Percentiles rank a stretch among this genome's conserved stretches.
Evolutionary conservation across 768 basidiomycete species (phyloP).

Genomic region (Tephrocybe sp.): DNA sequence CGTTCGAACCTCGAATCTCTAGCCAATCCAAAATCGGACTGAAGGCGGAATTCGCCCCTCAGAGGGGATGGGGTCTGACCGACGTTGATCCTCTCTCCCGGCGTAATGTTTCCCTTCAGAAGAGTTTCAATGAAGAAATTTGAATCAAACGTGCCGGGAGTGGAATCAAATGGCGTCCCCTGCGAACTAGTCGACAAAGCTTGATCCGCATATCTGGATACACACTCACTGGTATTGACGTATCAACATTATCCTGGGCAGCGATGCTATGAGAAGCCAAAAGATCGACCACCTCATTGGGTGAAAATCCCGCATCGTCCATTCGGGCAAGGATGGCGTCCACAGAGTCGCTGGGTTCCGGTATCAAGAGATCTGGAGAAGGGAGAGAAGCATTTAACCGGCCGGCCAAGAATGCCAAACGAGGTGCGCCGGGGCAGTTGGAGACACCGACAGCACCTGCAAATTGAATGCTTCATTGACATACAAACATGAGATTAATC

Average conservation of each 20-base stretch:
- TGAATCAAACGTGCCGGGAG: conserved; percentile 28
- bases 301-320: conserved; percentile 31
- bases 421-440: conserved; percentile 40
- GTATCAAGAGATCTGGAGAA: conserved; percentile 29
- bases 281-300: conserved; percentile 32
- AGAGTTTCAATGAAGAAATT: conserved; percentile 32
- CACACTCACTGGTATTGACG: conserved; percentile 20
- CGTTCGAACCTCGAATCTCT: conserved; percentile 21
- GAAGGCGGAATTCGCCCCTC: conserved; percentile 28
- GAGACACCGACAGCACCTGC: conserved; percentile 31
- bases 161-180: conserved; percentile 30
- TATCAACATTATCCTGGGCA: conserved; percentile 19
- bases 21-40: conserved; percentile 25
- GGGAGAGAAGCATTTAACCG: conserved; percentile 26
- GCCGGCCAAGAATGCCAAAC: conserved; percentile 35
- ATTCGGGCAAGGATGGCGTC: conserved; percentile 27
- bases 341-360: conserved; percentile 31
- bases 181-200: too few species aligned
- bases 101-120: conserved; percentile 23
- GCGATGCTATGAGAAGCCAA: conserved; percentile 30
- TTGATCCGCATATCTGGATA: too few species aligned
- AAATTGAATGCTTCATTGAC: conserved; percentile 32
- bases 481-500: too few species aligned
- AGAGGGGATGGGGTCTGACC: conserved; percentile 23
- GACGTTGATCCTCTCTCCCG: conserved; percentile 22